A percentile compares a stretch with the other conserved stretches of the same genome.
These are phyloP conservation scores for Stemphylium vesicarium DNA, from an alignment of 2,329 filamentous ascomycete genomes.

Conservation along the genomic window DNA sequence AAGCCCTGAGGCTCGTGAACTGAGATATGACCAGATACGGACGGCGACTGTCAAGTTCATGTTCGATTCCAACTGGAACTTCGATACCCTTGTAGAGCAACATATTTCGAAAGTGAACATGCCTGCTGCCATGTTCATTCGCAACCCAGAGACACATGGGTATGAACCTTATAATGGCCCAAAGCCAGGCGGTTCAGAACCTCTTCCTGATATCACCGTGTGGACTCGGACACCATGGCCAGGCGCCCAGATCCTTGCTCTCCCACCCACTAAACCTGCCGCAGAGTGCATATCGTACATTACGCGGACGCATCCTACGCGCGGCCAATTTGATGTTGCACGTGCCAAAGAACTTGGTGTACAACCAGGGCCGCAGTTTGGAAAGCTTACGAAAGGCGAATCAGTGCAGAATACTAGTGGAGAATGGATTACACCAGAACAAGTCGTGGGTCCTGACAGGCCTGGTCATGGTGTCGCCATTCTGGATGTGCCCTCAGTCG, in stretches of 20 bases:
- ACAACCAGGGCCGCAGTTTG: slow-evolving; percentile 63
- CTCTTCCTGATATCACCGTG: slow-evolving; percentile 71
- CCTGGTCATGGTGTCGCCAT: slow-evolving; percentile 78
- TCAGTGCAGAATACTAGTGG: slow-evolving; percentile 70
- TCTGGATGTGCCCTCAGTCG: slow-evolving; percentile 74
- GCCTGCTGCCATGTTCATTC: slow-evolving; percentile 73
- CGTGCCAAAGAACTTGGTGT: slow-evolving; percentile 72
- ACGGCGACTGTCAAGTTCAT: slow-evolving; percentile 72
- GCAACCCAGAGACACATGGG: slow-evolving; percentile 65
- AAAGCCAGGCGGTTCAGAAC: slow-evolving; percentile 57
- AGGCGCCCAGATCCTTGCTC: slow-evolving; percentile 64
- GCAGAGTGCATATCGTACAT: slow-evolving; percentile 83
- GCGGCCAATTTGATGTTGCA: slow-evolving; percentile 78
- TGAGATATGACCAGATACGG: slow-evolving; percentile 59
- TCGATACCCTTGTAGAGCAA: slow-evolving; percentile 72
- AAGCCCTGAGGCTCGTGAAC: slow-evolving; percentile 43
- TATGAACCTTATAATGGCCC: slow-evolving; percentile 75
- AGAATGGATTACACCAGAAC: slow-evolving; percentile 76
- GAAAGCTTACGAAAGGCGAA: slow-evolving; percentile 66
- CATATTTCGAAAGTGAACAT: slow-evolving; percentile 70
- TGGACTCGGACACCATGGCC: slow-evolving; percentile 81
- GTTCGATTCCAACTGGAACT: slow-evolving; percentile 78
- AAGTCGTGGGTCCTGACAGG: slow-evolving; percentile 75
- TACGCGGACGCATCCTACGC: slow-evolving; percentile 73
- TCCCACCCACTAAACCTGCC: slow-evolving; percentile 73